Base-by-base conservation (phyloP, 768 basidiomycete genomes). In the Mycena belliarum region DNA sequence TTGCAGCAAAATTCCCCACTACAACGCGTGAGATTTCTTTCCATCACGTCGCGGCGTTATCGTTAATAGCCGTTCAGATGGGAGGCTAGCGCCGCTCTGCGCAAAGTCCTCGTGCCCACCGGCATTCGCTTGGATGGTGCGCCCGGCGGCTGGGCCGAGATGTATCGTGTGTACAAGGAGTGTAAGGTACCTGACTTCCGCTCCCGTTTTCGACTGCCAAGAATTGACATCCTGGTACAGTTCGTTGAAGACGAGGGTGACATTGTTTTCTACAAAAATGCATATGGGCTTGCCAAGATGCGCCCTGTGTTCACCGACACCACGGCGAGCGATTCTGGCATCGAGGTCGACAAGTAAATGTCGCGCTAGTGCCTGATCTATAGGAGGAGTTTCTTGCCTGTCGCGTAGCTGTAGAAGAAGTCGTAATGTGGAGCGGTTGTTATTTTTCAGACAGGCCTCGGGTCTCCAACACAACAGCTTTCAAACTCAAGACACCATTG, bases 211-310 rank as follows among this genome's bases (percentile, higher is more conserved):
- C 6, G 28, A 23, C n/a, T 25, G 21, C 49, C 6, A n/a, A n/a
- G 0, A 20, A 7, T 12, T 21, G 21, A n/a, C 16, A 56, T 24
- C 41, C 1, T 41, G n/a, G n/a, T 4, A 4, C 53, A 85, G 85
- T 98, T 94, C 70, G 90, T 99, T 45, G 96, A 98, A 73, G 94
- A 98, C 69, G 88, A 92, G 65, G 95, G 93, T 38, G 85, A 91
- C 64, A 85, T 97, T 60, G 70, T 95, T 57, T 95, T 95, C 78
- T 96, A 87, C 84, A 93, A 93, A 82, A 91, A 98, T 66, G 85
- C 89, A 5, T 65, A 76, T 38, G 96, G 96, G 57, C 72, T 94
- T 40, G 91, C 93, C 45, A 75, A 86, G 60, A 77, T 81, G 66
- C 82, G 84, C 61, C 85, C 89, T 9, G 80, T 85, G 42, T 84